Evolutionary conservation across 139 green algal species (phyloP), one percentile per base, ranked within the genome.

Genomic region (Ostreobium quekettii): DNA sequence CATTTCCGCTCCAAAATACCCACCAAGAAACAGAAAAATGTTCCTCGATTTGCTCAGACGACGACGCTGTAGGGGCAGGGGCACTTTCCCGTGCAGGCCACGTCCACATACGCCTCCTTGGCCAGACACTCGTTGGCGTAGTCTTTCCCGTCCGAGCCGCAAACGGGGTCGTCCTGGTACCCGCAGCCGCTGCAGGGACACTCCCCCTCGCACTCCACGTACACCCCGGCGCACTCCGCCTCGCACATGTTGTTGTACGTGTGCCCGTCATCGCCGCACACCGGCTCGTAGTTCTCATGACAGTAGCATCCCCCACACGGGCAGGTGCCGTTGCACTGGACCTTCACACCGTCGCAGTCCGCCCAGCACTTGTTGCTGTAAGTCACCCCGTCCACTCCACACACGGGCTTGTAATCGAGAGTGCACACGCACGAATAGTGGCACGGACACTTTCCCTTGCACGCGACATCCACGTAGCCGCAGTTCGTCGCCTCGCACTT

Each of bases 401-500:
- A 77, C 8, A 77, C 72, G 1, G 65, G 72, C 3, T 4, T 4
- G 47, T 71, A 75, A 30, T 36, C 62, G 24, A 39, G 39, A 38
- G 36, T 35, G 32, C 62, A 69, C 36, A 36, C 29, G 62, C 46
- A 53, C 19, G 46, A 53, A 22, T 53, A 22, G 28, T 26, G 53
- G 59, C 59, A 61, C 6, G 69, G 64, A 46, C 73, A 79, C n/a
- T 36, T 3, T 8, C 73, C 73, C 3, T 72, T 58, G 58, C 28
- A 56, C 4, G 36, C 47, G 0, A 75, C 61, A 48, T 48, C 69
- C 7, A 64, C 67, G 1, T 36, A 35, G 15, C 15, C 38, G 46
- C 76, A 82, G n/a, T n/a, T n/a, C 2, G 15, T 4, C 22, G 76
- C 76, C 36, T 48, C 35, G 48, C 76, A 82, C 3, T 36, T 49